Evolutionary conservation across 352 stramenopile species (phyloP).

Genomic region (Pythium plurisporium): DNA sequence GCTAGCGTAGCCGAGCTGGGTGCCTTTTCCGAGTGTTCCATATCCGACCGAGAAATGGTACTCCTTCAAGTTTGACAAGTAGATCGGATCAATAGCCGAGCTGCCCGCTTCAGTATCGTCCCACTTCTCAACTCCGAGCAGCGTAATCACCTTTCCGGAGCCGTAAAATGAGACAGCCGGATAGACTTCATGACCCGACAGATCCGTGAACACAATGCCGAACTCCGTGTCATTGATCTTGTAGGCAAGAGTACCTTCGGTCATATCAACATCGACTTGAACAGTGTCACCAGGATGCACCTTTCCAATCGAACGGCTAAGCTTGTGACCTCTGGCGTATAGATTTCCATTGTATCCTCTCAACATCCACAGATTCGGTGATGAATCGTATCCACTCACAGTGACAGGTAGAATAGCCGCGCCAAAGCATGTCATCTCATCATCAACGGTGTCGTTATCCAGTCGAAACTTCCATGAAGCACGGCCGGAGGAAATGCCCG

Average conservation of each 20-base stretch:
- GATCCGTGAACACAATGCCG: conserved; percentile 80
- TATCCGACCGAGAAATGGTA: conserved; percentile 79
- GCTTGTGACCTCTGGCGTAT: conserved; percentile 85
- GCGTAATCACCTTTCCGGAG: conserved; percentile 83
- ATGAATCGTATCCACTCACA: conserved; percentile 88
- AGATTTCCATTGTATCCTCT: conserved; percentile 90
- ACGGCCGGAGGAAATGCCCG: conserved; percentile 63
- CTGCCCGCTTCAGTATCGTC: conserved; percentile 39
- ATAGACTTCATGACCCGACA: conserved; percentile 78
- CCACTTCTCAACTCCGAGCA: conserved; percentile 77
- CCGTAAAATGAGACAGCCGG: conserved; percentile 87
- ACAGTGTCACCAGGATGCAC: conserved; percentile 86
- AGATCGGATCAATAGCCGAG: conserved; percentile 46
- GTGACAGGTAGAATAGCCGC: conserved; percentile 85
- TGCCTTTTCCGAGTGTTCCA: conserved; percentile 70
- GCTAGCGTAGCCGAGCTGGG: conserved; percentile 69
- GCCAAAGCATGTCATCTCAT: conserved; percentile 92
- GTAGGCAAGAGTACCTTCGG: conserved; percentile 78
- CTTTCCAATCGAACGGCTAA: conserved; percentile 82
- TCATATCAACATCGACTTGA: conserved; percentile 88
- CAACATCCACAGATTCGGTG: conserved; percentile 89
- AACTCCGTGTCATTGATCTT: conserved; percentile 90
- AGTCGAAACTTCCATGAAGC: conserved; percentile 87
- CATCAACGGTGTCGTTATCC: conserved; percentile 85
- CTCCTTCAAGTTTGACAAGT: conserved; percentile 72